These are phyloP conservation scores for Calonectria montana DNA, from an alignment of 2,329 filamentous ascomycete genomes.

Conservation along the genomic window DNA sequence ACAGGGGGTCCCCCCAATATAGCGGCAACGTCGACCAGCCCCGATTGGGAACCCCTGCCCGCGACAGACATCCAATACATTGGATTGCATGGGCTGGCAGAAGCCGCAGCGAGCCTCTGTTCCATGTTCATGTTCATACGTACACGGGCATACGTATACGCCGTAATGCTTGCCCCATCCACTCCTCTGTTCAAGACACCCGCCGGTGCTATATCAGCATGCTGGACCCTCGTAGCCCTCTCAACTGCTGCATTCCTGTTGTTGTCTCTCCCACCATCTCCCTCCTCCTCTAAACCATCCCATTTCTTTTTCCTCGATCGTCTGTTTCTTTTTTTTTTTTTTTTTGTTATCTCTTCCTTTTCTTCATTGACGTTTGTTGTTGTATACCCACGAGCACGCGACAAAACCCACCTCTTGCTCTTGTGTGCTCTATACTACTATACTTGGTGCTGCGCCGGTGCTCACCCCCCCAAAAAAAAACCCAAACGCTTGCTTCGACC, in stretches of 20 bases:
- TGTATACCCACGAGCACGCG: neutral
- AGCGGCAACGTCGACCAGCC: neutral
- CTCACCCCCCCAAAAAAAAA: neutral
- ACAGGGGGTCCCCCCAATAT: neutral
- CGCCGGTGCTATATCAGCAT: neutral
- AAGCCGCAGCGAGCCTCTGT: neutral
- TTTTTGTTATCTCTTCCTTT: neutral
- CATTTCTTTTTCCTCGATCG: neutral
- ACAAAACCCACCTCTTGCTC: neutral
- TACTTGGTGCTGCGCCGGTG: slow-evolving; percentile 1
- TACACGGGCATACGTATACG: slow-evolving; percentile 9
- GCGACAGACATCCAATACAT: slow-evolving; percentile 11
- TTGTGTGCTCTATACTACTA: neutral
- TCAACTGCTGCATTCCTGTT: slow-evolving; percentile 2
- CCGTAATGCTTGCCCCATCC: neutral
- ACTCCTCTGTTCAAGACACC: neutral
- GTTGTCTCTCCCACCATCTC: neutral
- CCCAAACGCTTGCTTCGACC: neutral
- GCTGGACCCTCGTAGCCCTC: neutral
- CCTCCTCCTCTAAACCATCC: neutral
- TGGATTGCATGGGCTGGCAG: neutral
- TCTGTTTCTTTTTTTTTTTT: neutral
- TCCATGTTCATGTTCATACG: neutral
- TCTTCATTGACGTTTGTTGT: too few species aligned
- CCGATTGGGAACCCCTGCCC: neutral